Evolutionary conservation across 1,139 yeast genomes (phyloP), one percentile per base, ranked within the genome.

Genomic region (Geotrichum australiense): DNA sequence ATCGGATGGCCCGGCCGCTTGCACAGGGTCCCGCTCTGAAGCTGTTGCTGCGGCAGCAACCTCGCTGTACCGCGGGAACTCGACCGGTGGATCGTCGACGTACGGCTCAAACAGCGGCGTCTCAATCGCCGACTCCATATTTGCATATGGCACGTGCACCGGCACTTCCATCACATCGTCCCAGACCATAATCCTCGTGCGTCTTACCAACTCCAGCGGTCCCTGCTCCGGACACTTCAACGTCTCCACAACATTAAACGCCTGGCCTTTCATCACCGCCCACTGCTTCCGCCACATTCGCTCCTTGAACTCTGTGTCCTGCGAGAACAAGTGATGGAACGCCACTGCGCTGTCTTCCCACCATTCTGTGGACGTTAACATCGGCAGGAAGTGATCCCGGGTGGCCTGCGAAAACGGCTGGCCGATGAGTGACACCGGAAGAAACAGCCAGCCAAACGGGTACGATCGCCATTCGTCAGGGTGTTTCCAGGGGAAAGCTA

Each of bases 391-490:
- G 51, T 79, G 85, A 6, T 64, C 62, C 41, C 83, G 62, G 1
- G 86, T 76, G 32, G 63, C 63, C 32, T 63, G 63, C 2, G 81
- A 71, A 51, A 81, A 80, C 2, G 87, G 89, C 48, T 74, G 80
- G 0, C 85, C 86, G 43, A 81, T 76, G 3, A 81, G 57, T 6
- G 75, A 66, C 15, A 74, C 58, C 0, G 91, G 91, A 30, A 81
- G 59, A 51, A 78, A 80, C 22, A 81, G 61, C 91, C 91, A 81
- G 0, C 91, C 91, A 61, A 74, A 81, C 0, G 91, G 91, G 51
- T 79, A 81, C 1, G 85, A 78, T 42, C 91, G 63, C 87, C 89
- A 80, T 54, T 80, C 87, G 57, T 81, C 84, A 0, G 91, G 91
- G 50, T 80, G 85, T 53, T 81, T 81, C 89, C 89, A 81, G 3